Evolutionary conservation across 2,329 filamentous ascomycete species (phyloP).

Genomic region (Aspergillus intermedius): DNA sequence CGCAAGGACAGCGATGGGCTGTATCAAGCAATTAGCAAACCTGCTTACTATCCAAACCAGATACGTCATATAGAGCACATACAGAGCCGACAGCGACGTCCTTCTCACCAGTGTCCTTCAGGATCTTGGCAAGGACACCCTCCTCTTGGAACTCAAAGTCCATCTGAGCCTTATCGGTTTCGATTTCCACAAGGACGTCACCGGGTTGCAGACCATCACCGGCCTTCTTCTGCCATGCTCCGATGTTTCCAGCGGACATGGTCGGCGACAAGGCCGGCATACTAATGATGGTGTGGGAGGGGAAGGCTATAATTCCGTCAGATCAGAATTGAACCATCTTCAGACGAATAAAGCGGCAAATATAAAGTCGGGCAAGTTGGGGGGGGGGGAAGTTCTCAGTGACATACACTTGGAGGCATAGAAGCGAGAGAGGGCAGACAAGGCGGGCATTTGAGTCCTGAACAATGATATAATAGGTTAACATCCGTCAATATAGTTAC

Average conservation of each 20-base stretch:
- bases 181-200: conserved; percentile 94
- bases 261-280: conserved; percentile 98
- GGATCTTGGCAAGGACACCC: conserved; percentile 86
- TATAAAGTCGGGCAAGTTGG: neutral
- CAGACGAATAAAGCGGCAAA: conserved; percentile 10
- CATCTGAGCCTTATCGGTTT: conserved; percentile 99
- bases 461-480: conserved; percentile 13
- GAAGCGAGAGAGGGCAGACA: conserved; percentile 57
- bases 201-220: conserved; percentile 82
- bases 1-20: conserved; percentile 95
- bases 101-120: conserved; percentile 89
- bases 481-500: conserved; percentile 5
- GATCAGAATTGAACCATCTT: conserved; percentile 15
- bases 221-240: conserved; percentile 94
- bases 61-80: conserved; percentile 42
- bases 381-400: neutral
- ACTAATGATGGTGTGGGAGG: conserved; percentile 87
- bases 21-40: conserved; percentile 20
- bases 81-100: conserved; percentile 92
- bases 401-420: conserved; percentile 63
- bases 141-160: conserved; percentile 99
- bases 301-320: conserved; percentile 63
- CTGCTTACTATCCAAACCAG: neutral
- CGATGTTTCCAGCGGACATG: conserved; percentile 95
- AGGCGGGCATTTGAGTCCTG: conserved; percentile 44